Base-by-base conservation (phyloP, 805 yeast species). In the Ogataea thermomethanolica region DNA sequence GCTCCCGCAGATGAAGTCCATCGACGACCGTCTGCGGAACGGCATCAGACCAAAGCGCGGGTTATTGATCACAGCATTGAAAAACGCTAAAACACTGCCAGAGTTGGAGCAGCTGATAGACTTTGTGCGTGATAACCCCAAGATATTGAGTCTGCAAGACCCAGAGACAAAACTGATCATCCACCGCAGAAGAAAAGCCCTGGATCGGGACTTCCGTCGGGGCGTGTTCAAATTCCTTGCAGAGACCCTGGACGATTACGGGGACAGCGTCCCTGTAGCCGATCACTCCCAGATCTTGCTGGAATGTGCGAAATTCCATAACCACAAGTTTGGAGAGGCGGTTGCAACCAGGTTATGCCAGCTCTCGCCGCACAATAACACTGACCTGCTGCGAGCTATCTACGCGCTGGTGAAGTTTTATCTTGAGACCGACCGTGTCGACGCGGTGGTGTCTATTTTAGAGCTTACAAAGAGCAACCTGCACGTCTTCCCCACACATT, bases 31-130 rank as follows among this genome's bases (percentile, higher is more conserved):
- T 35, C 31, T 58, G 14, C 43, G 43, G 17, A 36, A 40, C 23
- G 64, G 64, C 9, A 54, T 60, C 7, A 37, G 48, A 24, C 62
- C 64, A 2, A 45, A 44, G 24, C 35, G 27, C 8, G 48, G 48
- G 15, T 29, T 47, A 5, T 25, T 58, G 24, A 29, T 35, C 22
- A 44, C 42, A 15, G 53, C 50, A 23, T 38, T 46, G 29, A 39
- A 27, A 7, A 22, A 25, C 20, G n/a, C 43, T 2, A 25, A 44
- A 5, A 28, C 50, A 5, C n/a, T 38, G 12, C 50, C 49, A 25
- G 50, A 49, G 20, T 28, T 51, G 11, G 29, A 42, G 13, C 39
- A 50, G 28, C 25, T 58, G 5, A 25, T 35, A 30, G 45, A 37
- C 10, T 35, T 56, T 8, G 20, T 48, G 12, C 37, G 45, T 21